Base-by-base conservation (phyloP, 345 rosid genomes). In the thale cress (Arabidopsis thaliana) region DNA sequence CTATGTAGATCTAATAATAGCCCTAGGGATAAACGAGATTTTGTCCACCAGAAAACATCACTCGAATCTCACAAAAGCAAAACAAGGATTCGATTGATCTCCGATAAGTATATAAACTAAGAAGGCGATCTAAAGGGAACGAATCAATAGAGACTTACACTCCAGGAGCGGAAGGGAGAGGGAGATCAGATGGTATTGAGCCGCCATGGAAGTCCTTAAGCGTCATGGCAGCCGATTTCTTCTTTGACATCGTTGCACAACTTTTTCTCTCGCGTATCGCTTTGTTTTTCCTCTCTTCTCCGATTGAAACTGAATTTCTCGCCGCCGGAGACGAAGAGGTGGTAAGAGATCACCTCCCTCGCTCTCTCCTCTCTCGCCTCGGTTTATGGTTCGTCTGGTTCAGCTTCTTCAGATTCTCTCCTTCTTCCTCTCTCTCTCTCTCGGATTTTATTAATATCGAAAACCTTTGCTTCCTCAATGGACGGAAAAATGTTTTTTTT, bases 171-270 rank as follows among this genome's bases (percentile, higher is more conserved):
- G 98, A 93, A 79, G 98, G 98, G 13, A 93, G 89, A 74, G 85
- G 84, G 65, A 90, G 87, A 85, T 93, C 93, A 71, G 93, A 64
- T 44, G 95, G 95, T 60, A 93, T 93, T 37, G 95, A 88, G 64
- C 96, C 96, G 77, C 98, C 96, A 77, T 90, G 98, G 83, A 93
- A 93, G 67, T 87, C 98, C 85, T 89, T 90, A 42, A 93, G 89
- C 59, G 91, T 88, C 95, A 93, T 90, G 25, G 98, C 89, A 59
- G 78, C 59, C 71, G 67, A 78, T 65, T 90, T 87, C 76, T 88
- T 93, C 96, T 90, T 93, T 74, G 96, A 90, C 98, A 93, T 93
- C 72, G 20, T 84, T 58, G 4, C 57, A n/a, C 52, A 33, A 8
- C 46, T 66, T 13, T 73, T 52, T 20, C 7, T 24, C 52, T 64